These are phyloP conservation scores for Ascochyta koolunga DNA, from an alignment of 2,329 filamentous ascomycete species.

Conservation along the genomic window DNA sequence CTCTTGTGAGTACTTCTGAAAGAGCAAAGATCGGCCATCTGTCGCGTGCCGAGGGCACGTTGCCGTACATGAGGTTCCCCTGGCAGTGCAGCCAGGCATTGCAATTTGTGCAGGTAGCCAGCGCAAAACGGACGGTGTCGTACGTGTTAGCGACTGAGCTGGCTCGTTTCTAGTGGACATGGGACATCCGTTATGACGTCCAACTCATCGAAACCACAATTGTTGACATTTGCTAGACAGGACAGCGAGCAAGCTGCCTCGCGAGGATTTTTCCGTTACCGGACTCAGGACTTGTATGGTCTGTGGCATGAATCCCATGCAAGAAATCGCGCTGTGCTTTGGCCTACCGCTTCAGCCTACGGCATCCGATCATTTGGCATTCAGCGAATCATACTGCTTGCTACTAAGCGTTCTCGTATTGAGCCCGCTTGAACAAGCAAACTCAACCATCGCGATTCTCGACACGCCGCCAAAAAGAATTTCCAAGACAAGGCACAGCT, in stretches of 20 bases:
- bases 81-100: neutral
- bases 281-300: neutral
- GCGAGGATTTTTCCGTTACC: neutral
- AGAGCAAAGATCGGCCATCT: constrained; percentile 10
- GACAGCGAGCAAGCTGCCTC: constrained; percentile 4
- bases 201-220: neutral
- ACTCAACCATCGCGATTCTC: constrained; percentile 10
- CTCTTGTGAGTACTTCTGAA: neutral
- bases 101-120: constrained; percentile 7
- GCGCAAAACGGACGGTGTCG: neutral
- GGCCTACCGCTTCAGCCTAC: constrained; percentile 7
- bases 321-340: constrained; percentile 4
- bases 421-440: constrained; percentile 12
- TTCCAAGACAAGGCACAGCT: constrained; percentile 9
- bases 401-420: constrained; percentile 16
- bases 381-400: constrained; percentile 13
- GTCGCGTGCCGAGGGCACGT: constrained; percentile 8
- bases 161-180: constrained; percentile 7
- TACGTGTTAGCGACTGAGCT: constrained; percentile 4
- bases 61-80: neutral
- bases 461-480: constrained; percentile 16
- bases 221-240: constrained; percentile 5
- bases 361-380: constrained; percentile 3
- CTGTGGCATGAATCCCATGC: constrained; percentile 3
- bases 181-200: constrained; percentile 14